Evolutionary conservation across 2,329 filamentous ascomycete genomes (phyloP).

Genomic region (Graphilbum fragrans): DNA sequence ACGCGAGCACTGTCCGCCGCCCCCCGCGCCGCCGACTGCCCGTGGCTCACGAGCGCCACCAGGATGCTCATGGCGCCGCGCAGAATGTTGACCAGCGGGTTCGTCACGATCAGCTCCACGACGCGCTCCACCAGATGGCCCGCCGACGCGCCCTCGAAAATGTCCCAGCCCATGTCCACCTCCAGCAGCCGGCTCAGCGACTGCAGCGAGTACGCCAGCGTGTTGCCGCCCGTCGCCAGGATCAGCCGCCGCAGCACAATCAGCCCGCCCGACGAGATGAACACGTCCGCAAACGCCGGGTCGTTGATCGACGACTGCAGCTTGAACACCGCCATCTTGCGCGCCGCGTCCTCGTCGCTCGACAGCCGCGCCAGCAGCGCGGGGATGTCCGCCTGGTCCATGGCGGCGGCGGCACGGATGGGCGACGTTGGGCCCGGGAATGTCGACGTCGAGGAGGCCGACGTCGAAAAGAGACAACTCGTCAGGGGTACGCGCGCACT

Average conservation of each 20-base stretch:
- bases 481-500: too few relatives aligned
- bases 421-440: too few relatives aligned
- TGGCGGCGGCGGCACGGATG: too few relatives aligned
- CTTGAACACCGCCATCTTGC: slow-evolving; percentile 99
- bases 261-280: slow-evolving; percentile 81
- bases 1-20: neutral
- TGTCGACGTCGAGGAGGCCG: too few relatives aligned
- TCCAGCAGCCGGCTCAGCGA: slow-evolving; percentile 80
- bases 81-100: slow-evolving; percentile 94
- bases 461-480: too few relatives aligned
- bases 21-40: slow-evolving; percentile 44
- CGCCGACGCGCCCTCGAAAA: slow-evolving; percentile 51
- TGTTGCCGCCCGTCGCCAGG: slow-evolving; percentile 80
- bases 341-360: slow-evolving; percentile 73
- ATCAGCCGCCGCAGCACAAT: slow-evolving; percentile 71
- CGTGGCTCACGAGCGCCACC: slow-evolving; percentile 83
- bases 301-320: slow-evolving; percentile 92
- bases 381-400: slow-evolving; percentile 58
- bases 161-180: slow-evolving; percentile 96
- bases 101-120: slow-evolving; percentile 85
- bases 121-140: slow-evolving; percentile 63
- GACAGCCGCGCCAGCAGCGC: slow-evolving; percentile 51
- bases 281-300: slow-evolving; percentile 90
- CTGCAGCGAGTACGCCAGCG: slow-evolving; percentile 86
- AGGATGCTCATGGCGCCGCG: slow-evolving; percentile 94